phyloP scores from a whole-genome alignment of 345 rosid species.

The Sapria himalayana region DNA sequence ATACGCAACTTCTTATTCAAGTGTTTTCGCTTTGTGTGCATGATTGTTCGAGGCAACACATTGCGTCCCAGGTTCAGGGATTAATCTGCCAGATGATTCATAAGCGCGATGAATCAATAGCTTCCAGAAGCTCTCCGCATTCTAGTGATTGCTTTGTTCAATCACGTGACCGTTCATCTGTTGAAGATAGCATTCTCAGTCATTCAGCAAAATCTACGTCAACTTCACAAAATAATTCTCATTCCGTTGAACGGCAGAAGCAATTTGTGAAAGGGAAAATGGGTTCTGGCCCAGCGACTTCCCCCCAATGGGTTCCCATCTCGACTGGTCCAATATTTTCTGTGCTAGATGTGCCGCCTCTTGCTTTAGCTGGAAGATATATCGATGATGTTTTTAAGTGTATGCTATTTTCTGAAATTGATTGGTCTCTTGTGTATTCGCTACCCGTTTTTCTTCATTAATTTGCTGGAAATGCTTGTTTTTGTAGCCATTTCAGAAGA shows the following conservation, averaged over 20 bases:
- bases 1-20: conserved; percentile 79
- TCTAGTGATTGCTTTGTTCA: conserved; percentile 26
- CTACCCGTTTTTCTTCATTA: conserved; percentile 3
- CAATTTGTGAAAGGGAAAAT: conserved; percentile 8
- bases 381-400: conserved; percentile 41
- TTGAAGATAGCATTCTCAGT: conserved; percentile 13
- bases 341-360: conserved; percentile 38
- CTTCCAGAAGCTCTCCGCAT: conserved; percentile 31
- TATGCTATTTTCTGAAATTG: conserved; percentile 12
- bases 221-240: conserved; percentile 9
- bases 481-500: conserved; percentile 44
- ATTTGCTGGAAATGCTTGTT: conserved; percentile 9
- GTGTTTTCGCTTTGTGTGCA: conserved; percentile 53
- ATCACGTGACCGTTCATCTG: conserved; percentile 23
- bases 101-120: conserved; percentile 30
- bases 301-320: conserved; percentile 24
- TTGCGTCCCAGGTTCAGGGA: conserved; percentile 49
- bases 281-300: conserved; percentile 10
- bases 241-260: conserved; percentile 6
- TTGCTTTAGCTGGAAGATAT: conserved; percentile 36
- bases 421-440: neutral
- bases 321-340: conserved; percentile 23
- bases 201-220: conserved; percentile 7
- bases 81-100: conserved; percentile 48
- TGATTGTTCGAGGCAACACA: conserved; percentile 48